Evolutionary conservation across 1,284 basidiomycete genomes (phyloP).

Genomic region (Sanguinoderma infundibulare): DNA sequence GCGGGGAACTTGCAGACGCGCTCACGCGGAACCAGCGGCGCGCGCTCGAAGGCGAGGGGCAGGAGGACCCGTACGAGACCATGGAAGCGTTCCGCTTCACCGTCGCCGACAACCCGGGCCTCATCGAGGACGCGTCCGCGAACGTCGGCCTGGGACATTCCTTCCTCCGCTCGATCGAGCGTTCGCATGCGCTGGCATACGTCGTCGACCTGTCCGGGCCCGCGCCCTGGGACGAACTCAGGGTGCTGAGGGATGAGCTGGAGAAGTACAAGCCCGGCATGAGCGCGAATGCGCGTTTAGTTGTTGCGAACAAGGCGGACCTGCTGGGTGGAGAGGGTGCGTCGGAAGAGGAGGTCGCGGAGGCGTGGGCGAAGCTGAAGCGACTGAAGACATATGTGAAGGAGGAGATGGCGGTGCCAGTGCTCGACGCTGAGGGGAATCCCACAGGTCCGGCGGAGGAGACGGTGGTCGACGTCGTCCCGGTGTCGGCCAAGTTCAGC

Average conservation of each 20-base stretch:
- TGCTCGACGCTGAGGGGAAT: slow-evolving; percentile 35
- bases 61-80: slow-evolving; percentile 45
- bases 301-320: slow-evolving; percentile 97
- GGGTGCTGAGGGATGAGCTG: slow-evolving; percentile 77
- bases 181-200: slow-evolving; percentile 89
- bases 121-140: slow-evolving; percentile 84
- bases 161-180: slow-evolving; percentile 93
- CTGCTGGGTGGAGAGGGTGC: slow-evolving; percentile 52
- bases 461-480: slow-evolving; percentile 65
- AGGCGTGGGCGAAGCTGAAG: slow-evolving; percentile 62
- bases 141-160: slow-evolving; percentile 94
- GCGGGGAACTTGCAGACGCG: slow-evolving; percentile 53
- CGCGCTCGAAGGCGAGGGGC: slow-evolving; percentile 2
- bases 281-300: slow-evolving; percentile 74
- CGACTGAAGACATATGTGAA: slow-evolving; percentile 60
- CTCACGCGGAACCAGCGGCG: slow-evolving; percentile 54
- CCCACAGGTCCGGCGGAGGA: slow-evolving; percentile 31
- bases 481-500: slow-evolving; percentile 81
- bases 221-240: slow-evolving; percentile 78
- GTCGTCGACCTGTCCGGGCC: slow-evolving; percentile 87
- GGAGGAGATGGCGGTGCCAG: slow-evolving; percentile 45
- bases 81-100: slow-evolving; percentile 87
- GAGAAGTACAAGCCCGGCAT: slow-evolving; percentile 87
- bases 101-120: slow-evolving; percentile 96
- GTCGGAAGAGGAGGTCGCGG: slow-evolving; percentile 47